Conservation (phyloP, 1,284 basidiomycete genomes). For the Polyporus tsugae region DNA sequence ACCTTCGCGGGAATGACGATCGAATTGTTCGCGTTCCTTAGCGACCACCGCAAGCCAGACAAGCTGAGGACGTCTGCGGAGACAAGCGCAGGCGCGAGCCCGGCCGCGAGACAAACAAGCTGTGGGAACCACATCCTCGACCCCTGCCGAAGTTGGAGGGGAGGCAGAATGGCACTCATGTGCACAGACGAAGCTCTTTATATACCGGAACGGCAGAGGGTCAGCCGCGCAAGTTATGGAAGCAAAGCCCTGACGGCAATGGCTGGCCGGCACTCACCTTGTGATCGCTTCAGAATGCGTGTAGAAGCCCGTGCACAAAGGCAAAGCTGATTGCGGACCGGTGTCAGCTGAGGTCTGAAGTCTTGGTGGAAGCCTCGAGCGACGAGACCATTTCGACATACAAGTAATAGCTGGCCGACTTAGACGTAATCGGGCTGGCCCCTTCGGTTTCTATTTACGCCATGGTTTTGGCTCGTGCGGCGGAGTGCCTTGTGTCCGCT, state of each 20-base stretch:
- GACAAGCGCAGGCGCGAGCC: conserved; percentile 33
- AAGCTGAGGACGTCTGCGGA: conserved; percentile 52
- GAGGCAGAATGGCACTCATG: not conserved
- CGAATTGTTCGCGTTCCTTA: conserved; percentile 61
- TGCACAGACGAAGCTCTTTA: not conserved
- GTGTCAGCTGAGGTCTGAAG: not conserved
- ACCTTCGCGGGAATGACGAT: conserved; percentile 60
- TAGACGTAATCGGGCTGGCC: not conserved
- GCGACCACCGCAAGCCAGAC: conserved; percentile 56
- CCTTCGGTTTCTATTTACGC: not conserved
- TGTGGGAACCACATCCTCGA: conserved; percentile 4
- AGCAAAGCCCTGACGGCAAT: not conserved
- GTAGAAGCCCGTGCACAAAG: not conserved
- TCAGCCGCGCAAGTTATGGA: not conserved
- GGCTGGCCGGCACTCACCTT: not conserved
- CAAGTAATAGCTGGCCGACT: not conserved
- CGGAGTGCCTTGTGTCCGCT: not conserved
- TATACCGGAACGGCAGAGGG: not conserved
- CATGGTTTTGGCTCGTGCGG: not conserved
- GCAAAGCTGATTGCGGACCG: not conserved
- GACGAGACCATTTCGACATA: not conserved
- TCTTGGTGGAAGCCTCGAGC: not conserved
- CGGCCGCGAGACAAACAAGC: conserved; percentile 15
- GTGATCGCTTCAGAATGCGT: not conserved
- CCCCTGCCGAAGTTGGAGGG: not conserved